A percentile compares a stretch with the other conserved stretches of the same genome.
phyloP scores from a whole-genome alignment of 176 grass and related monocot species.

The Calamus simplicifolius region DNA sequence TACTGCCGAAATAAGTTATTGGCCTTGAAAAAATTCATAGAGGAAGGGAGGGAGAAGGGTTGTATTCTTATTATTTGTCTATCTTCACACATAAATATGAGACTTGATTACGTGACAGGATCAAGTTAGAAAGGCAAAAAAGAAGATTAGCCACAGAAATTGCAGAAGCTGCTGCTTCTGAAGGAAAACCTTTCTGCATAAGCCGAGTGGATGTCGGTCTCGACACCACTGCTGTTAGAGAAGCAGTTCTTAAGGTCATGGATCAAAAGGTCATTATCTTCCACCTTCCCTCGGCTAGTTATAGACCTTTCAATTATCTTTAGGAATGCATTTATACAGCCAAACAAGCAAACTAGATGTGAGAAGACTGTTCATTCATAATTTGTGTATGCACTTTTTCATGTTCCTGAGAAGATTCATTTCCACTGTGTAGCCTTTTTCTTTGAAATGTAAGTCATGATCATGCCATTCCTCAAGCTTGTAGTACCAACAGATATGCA shows the following conservation, averaged over 20 bases:
- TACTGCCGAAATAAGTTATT: neutral
- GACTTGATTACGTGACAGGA: constrained; percentile 31
- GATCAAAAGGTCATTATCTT: constrained; percentile 35
- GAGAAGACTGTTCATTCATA: no score
- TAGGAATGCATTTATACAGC: no score
- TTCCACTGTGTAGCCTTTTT: no score
- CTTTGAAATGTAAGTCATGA: no score
- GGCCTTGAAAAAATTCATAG: neutral
- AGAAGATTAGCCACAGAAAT: constrained; percentile 56
- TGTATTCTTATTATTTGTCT: neutral
- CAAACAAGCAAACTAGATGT: no score
- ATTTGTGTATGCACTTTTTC: no score
- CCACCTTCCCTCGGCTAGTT: neutral
- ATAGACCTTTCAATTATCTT: no score
- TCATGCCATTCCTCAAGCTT: no score
- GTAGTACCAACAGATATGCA: no score
- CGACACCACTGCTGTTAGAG: constrained; percentile 64
- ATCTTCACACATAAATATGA: neutral
- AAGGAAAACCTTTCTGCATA: constrained; percentile 58
- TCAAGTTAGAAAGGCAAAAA: constrained; percentile 81
- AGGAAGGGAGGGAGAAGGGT: neutral
- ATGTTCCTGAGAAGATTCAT: no score
- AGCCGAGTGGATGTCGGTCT: constrained; percentile 57
- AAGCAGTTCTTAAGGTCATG: constrained; percentile 81
- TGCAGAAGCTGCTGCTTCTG: constrained; percentile 59